Base-by-base conservation (phyloP, 2,329 filamentous ascomycete genomes). In the Calonectria multiphialidica region DNA sequence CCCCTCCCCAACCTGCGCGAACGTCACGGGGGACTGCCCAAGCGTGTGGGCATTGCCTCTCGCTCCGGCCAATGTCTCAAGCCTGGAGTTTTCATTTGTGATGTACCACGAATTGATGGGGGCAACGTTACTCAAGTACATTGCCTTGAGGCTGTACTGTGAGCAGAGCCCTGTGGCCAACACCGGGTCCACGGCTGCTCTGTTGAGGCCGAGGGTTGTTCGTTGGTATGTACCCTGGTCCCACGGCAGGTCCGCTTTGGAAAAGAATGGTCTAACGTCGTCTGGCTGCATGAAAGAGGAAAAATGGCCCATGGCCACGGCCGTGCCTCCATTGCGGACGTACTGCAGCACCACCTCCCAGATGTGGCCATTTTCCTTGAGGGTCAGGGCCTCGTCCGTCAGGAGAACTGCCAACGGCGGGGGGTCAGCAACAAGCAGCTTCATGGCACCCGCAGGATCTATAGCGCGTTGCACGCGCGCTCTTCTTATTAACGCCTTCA, bases 1-100 rank as follows among this genome's bases (percentile, higher is more conserved):
- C 47, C 81, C 81, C 30, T 75, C 53, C n/a, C 79, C 81, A 64
- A 80, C 77, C 21, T 72, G 68, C 5, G 78, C 74, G 37, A 81
- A 74, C 50, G 73, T 74, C 18, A 80, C 73, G n/a, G 80, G 70
- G 5, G 76, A 71, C 65, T 80, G 74, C 12, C 61, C 74, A 16
- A 18, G 49, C 2, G 45, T 42, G 45, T 75, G 28, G 37, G 55
- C 71, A 15, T 37, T 62, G 5, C 40, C 44, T 30, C 50, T 50
- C 21, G 30, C 28, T 21, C 55, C 66, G 7, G 71, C 70, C 37
- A 5, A 28, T 5, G 64, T 65, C 62, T 77, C 63, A 15, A 72
- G 12, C 1, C 66, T 21, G 0, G 71, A 64, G 33, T 72, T 42
- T 6, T 71, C 62, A 42, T 73, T 18, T 66, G 70, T 53, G 16